Evolutionary conservation across 2,329 filamentous ascomycete genomes (phyloP).

Genomic region (Aschersonia sp.): DNA sequence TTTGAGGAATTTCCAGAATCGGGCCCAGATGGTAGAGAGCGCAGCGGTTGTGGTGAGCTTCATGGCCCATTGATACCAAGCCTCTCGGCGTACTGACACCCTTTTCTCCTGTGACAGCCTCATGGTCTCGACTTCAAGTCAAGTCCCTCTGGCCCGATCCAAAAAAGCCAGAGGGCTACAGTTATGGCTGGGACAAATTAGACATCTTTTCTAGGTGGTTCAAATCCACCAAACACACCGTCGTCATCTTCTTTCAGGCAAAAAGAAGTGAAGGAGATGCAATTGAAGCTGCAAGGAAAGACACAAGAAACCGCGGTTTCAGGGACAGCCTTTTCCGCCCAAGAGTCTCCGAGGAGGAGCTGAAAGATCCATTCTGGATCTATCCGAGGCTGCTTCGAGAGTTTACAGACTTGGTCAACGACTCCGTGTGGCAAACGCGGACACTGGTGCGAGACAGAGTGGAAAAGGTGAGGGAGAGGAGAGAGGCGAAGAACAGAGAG

Average conservation of each 20-base stretch:
- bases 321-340: background rate
- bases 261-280: background rate
- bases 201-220: constrained; percentile 17
- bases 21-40: background rate
- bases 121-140: constrained; percentile 3
- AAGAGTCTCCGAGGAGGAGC: background rate
- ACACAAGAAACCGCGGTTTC: background rate
- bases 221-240: constrained; percentile 8
- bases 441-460: constrained; percentile 15
- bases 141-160: background rate
- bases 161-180: background rate
- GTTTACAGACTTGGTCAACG: constrained; percentile 16
- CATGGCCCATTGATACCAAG: too few species aligned
- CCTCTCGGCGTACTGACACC: background rate
- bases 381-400: constrained; percentile 16
- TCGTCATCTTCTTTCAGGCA: constrained; percentile 17
- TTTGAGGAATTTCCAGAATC: constrained; percentile 2
- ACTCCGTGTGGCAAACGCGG: constrained; percentile 24
- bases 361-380: constrained; percentile 20
- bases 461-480: background rate
- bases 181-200: constrained; percentile 20
- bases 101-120: background rate
- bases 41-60: background rate
- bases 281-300: constrained; percentile 2
- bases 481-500: constrained; percentile 12